phyloP scores from a whole-genome alignment of 257 asterid genomes.

The Ballota nigra region DNA sequence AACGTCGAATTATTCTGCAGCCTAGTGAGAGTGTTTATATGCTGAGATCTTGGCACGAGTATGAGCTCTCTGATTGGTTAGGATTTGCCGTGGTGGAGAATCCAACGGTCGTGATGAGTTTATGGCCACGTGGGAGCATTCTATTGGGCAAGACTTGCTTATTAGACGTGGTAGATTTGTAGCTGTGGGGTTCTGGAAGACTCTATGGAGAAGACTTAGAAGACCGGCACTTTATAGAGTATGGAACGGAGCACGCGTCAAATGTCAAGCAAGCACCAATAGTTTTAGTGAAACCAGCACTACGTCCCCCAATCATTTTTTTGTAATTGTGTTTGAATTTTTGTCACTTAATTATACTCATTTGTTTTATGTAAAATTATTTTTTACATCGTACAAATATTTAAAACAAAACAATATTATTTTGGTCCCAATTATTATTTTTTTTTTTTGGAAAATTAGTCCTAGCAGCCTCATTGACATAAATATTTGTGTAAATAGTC shows the following conservation, averaged over 20 bases:
- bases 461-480: no score
- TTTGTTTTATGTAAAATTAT: no score
- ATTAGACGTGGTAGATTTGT: constrained; percentile 47
- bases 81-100: constrained; percentile 43
- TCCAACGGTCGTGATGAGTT: constrained; percentile 33
- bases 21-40: constrained; percentile 3
- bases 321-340: no score
- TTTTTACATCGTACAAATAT: no score
- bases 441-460: no score
- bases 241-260: neutral
- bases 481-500: no score
- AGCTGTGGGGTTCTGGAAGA: constrained; percentile 40
- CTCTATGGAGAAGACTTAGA: constrained; percentile 27
- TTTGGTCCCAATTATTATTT: no score
- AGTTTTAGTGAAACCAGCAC: no score
- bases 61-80: constrained; percentile 41
- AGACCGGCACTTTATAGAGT: constrained; percentile 8
- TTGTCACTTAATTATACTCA: no score
- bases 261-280: no score
- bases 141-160: constrained; percentile 37
- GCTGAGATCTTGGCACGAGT: constrained; percentile 36
- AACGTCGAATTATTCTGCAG: neutral
- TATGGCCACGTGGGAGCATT: constrained; percentile 32
- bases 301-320: no score
- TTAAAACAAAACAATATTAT: no score